Base-by-base conservation (phyloP, 352 stramenopile genomes). In the Phytopythium vexans region DNA sequence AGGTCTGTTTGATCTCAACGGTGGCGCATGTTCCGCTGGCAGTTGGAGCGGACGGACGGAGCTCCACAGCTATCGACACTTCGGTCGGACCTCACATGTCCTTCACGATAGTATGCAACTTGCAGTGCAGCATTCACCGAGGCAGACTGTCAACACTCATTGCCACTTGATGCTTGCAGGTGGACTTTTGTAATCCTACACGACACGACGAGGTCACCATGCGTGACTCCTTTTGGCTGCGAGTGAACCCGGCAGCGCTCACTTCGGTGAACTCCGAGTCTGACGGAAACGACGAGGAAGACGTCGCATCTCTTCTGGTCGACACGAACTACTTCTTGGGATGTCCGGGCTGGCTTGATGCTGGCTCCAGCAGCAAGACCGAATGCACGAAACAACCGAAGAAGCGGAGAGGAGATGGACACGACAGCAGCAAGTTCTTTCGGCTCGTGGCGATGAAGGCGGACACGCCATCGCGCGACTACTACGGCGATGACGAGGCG, bases 361-460 rank as follows among this genome's bases (percentile, higher is more conserved):
- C 44, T 21, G 49, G 41, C 33, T 51, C n/a, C 44, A 27, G 21
- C 21, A 27, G 21, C 21, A 27, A 27, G 21, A 57, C 38, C 47
- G 21, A 10, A 8, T 35, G 41, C 21, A 5, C 35, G 15, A 10
- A 15, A 35, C 47, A 33, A 1, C 32, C 40, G 7, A 49, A 54
- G 37, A 32, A 32, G 3, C 37, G 52, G 11, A 34, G 35, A 36
- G 15, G 38, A 56, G 35, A 37, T 1, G 47, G 34, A 44, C 36
- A 60, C 35, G 38, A 45, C n/a, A 32, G 44, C 4, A 11, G 36
- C 16, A 62, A 73, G 35, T 51, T 55, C 8, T 85, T 87, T 51
- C 68, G 75, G 6, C 39, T 89, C 16, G 68, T 82, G 41, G 66
- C 70, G 1, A 86, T 89, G 74, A 82, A 80, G 54, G 76, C 79